Conservation (phyloP, 306 rosid species). For the Castanea sativa region DNA sequence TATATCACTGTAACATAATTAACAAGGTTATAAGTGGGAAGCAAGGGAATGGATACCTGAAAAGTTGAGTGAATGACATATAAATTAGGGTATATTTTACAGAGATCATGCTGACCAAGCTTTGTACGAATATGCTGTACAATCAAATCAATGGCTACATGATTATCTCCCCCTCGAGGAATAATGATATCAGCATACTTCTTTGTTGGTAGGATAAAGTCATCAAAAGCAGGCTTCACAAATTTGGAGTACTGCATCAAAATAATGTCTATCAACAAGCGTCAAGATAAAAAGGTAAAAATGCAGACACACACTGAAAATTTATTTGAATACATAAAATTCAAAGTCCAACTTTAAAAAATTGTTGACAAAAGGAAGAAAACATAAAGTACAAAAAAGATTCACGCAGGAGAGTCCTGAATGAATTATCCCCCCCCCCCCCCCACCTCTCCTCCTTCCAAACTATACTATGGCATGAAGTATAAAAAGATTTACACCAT, state of each 20-base stretch:
- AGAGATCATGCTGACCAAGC: conserved; percentile 98
- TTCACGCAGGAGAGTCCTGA: too few relatives aligned
- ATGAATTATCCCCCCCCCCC: too few relatives aligned
- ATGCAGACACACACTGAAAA: background rate
- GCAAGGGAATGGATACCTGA: conserved; percentile 60
- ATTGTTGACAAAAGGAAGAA: background rate
- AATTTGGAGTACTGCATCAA: conserved; percentile 91
- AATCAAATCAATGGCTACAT: conserved; percentile 94
- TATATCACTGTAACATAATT: background rate
- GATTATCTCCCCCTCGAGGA: conserved; percentile 99
- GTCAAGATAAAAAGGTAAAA: conserved; percentile 6
- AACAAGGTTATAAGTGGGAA: conserved; percentile 4
- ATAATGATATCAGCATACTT: conserved; percentile 98
- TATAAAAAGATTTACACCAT: background rate
- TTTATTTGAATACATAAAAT: conserved; percentile 3
- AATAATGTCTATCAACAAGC: conserved; percentile 13
- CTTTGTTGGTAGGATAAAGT: conserved; percentile 95
- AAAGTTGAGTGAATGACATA: conserved; percentile 94
- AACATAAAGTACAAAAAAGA: background rate
- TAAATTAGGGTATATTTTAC: conserved; percentile 94
- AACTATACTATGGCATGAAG: background rate
- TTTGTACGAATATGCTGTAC: conserved; percentile 96
- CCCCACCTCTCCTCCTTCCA: too few relatives aligned
- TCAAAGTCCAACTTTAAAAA: background rate
- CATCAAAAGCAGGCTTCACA: conserved; percentile 99